phyloP scores from a whole-genome alignment of 306 rosid genomes.

The Vachellia collinsii region DNA sequence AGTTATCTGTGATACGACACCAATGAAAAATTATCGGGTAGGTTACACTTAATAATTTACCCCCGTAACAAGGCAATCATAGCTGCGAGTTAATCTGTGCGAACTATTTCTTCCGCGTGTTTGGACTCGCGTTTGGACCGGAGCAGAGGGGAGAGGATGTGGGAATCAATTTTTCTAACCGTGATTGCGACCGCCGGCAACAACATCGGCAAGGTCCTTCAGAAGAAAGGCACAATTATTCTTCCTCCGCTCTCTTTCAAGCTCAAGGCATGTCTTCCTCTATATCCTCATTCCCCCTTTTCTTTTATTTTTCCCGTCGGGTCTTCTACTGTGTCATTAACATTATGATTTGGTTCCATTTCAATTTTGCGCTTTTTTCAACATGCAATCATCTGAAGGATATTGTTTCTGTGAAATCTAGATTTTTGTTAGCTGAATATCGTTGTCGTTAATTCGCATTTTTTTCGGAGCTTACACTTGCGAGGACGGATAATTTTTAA shows the following conservation, averaged over 20 bases:
- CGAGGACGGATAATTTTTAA: conserved; percentile 1
- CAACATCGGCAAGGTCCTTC: conserved; percentile 93
- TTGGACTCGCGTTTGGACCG: not conserved
- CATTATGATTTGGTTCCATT: not conserved
- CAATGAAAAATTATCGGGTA: not conserved
- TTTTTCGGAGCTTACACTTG: conserved; percentile 1
- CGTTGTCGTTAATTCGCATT: conserved; percentile 1
- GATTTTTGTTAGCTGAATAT: not conserved
- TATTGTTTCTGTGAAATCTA: conserved; percentile 30
- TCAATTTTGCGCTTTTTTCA: conserved; percentile 10
- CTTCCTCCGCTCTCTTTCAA: conserved; percentile 95
- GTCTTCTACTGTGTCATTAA: not conserved
- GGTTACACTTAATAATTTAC: not conserved
- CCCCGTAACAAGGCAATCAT: not conserved
- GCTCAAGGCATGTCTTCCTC: conserved; percentile 60
- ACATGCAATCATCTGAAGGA: conserved; percentile 21
- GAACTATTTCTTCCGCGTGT: not conserved
- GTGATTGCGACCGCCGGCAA: conserved; percentile 97
- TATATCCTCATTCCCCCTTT: not conserved
- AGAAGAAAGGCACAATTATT: conserved; percentile 94
- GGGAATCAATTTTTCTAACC: conserved; percentile 85
- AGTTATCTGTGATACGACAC: not conserved
- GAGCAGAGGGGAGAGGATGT: conserved; percentile 52
- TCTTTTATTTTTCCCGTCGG: not conserved
- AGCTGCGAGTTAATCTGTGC: not conserved